Percentiles rank a stretch among this genome's conserved stretches.
phyloP scores from a whole-genome alignment of 2,329 filamentous ascomycete species.

The Aspergillus phoenicis region DNA sequence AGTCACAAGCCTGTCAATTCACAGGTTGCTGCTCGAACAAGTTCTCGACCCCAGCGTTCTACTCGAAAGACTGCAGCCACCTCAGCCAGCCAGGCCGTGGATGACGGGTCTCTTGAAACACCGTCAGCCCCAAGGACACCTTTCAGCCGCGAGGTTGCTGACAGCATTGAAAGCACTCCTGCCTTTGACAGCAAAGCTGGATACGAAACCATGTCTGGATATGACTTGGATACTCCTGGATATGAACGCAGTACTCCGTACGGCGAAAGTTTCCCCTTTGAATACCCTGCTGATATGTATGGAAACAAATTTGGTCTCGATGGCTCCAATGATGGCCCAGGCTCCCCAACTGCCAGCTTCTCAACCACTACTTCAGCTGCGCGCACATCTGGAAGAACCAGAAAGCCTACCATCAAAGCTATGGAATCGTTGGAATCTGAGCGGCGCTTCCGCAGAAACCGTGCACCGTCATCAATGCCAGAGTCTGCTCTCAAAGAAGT shows the following conservation, averaged over 20 bases:
- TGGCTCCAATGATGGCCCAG: slow-evolving; percentile 21
- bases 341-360: slow-evolving; percentile 22
- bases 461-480: slow-evolving; percentile 17
- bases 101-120: slow-evolving; percentile 9
- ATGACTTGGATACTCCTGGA: not conserved
- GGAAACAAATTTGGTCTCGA: slow-evolving; percentile 25
- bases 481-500: not conserved
- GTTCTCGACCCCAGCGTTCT: slow-evolving; percentile 3
- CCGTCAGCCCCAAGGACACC: not conserved
- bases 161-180: slow-evolving; percentile 15
- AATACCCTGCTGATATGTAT: slow-evolving; percentile 27
- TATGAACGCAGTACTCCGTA: not conserved
- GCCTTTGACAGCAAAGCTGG: slow-evolving; percentile 13
- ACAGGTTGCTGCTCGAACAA: not conserved
- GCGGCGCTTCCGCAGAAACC: slow-evolving; percentile 20
- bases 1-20: not conserved
- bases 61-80: not conserved
- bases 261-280: slow-evolving; percentile 20
- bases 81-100: not conserved
- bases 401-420: slow-evolving; percentile 27
- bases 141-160: slow-evolving; percentile 14
- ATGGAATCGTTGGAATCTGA: slow-evolving; percentile 25
- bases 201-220: not conserved
- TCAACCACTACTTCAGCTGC: slow-evolving; percentile 21
- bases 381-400: slow-evolving; percentile 21